Percentiles rank a stretch among this genome's conserved stretches.
These are phyloP conservation scores for Scedosporium dehoogii DNA, from an alignment of 2,329 filamentous ascomycete genomes.

Conservation along the genomic window DNA sequence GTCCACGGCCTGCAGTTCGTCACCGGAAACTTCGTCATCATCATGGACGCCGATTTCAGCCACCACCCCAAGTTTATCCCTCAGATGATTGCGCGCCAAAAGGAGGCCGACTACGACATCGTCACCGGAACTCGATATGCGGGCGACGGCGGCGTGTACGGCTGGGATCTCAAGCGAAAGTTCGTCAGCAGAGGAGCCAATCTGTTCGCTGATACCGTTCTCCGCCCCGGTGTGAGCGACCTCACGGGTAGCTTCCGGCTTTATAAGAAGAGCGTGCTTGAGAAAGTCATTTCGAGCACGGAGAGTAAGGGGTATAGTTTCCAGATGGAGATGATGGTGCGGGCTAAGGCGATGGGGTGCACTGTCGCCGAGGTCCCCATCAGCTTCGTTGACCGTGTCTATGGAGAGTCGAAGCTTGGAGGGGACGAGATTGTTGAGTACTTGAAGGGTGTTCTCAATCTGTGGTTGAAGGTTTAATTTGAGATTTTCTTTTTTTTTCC, in stretches of 20 bases:
- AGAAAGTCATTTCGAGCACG: conserved; percentile 82
- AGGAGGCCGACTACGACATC: conserved; percentile 76
- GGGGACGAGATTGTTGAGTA: conserved; percentile 96
- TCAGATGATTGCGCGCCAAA: conserved; percentile 78
- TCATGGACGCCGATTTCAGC: conserved; percentile 99
- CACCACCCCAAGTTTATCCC: conserved; percentile 99
- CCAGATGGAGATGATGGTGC: conserved; percentile 99
- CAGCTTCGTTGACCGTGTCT: conserved; percentile 88
- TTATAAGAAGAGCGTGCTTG: conserved; percentile 83
- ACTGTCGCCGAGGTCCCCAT: conserved; percentile 94
- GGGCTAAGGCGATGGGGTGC: conserved; percentile 91
- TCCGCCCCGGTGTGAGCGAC: conserved; percentile 89
- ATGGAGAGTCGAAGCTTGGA: conserved; percentile 90
- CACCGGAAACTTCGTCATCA: conserved; percentile 92
- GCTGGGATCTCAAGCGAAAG: conserved; percentile 92
- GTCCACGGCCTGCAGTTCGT: conserved; percentile 87
- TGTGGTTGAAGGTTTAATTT: conserved; percentile 66
- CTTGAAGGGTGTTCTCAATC: conserved; percentile 68
- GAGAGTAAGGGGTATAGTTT: conserved; percentile 97
- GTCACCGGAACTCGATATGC: conserved; percentile 95
- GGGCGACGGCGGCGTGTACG: conserved; percentile 79
- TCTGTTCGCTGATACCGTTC: conserved; percentile 87
- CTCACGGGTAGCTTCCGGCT: conserved; percentile 89
- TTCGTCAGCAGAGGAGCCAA: conserved; percentile 82
- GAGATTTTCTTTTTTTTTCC: background rate